Evolutionary conservation across 257 asterid genomes (phyloP), one percentile per base, ranked within the genome.

Genomic region (Cruciata laevipes): DNA sequence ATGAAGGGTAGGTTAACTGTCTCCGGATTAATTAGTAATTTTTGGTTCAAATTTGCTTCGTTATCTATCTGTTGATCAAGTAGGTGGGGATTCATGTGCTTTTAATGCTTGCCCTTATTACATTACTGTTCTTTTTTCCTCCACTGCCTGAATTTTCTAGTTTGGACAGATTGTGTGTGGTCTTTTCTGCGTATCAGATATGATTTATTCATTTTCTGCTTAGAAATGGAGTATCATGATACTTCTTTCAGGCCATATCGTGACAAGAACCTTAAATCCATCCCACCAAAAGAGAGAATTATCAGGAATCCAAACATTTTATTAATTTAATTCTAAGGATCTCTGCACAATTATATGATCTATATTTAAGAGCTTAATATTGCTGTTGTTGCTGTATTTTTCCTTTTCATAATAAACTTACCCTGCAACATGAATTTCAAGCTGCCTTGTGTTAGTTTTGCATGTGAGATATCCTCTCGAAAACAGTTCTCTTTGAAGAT

Each of bases 1-100:
- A 89, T 59, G 95, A 91, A 78, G 96, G 96, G 96, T 88, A 71
- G 63, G 88, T 61, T 27, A 23, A 25, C 31, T n/a, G 17, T 61
- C 63, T 21, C 17, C 42, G 21, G 4, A 20, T 35, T 49, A 16
- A 13, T 61, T 23, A 49, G 21, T 20, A 32, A 13, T 3, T 55
- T 55, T 68, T 8, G 1, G 25, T 2, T 42, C 51, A 42, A 42
- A 13, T 21, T 24, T 38, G 27, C 10, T 14, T 4, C 59, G 1
- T 17, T 31, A 25, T 16, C 31, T 17, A 1, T 33, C 5, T 32
- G 23, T 51, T 14, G 2, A 13, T 49, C 23, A 14, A 6, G 70
- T 27, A 38, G 17, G 20, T 12, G n/a, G 17, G 59, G 24, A 21
- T 12, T 23, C 12, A 8, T 53, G 16, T 7, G 7, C 59, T 37